A percentile compares a stretch with the other conserved stretches of the same genome.
Evolutionary conservation across 495 filamentous ascomycete species (phyloP).

Genomic region (Echria macrotheca): DNA sequence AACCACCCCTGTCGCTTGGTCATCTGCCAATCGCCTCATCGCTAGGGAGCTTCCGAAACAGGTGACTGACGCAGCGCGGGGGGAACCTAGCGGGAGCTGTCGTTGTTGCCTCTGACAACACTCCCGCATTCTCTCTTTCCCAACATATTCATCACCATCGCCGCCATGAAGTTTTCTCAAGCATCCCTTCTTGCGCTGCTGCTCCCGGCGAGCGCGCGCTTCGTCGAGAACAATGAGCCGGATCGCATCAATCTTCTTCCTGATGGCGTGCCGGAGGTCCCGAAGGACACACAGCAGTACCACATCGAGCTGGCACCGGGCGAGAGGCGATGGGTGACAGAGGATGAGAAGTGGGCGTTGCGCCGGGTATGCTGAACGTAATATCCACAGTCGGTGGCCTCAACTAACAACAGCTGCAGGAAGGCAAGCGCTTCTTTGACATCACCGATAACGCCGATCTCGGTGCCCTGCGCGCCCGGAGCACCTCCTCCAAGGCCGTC

Average conservation of each 20-base stretch:
- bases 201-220: conserved; percentile 46
- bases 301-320: conserved; percentile 87
- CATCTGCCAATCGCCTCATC: background rate
- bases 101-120: background rate
- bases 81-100: conserved; percentile 3
- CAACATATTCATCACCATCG: background rate
- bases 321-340: conserved; percentile 76
- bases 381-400: no score
- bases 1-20: background rate
- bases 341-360: conserved; percentile 91
- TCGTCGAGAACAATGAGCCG: conserved; percentile 43
- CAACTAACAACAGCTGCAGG: conserved; percentile 43
- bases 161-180: conserved; percentile 39
- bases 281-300: conserved; percentile 50
- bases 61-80: conserved; percentile 2
- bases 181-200: conserved; percentile 42
- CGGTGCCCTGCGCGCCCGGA: conserved; percentile 37
- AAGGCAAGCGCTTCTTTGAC: conserved; percentile 89
- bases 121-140: background rate
- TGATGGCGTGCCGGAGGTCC: conserved; percentile 24
- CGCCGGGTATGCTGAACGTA: conserved; percentile 75
- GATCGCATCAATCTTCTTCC: conserved; percentile 33
- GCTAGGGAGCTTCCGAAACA: conserved; percentile 10
- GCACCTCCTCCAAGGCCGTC: conserved; percentile 39
- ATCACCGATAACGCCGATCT: conserved; percentile 69